Evolutionary conservation across 163 green algal genomes (phyloP).

Genomic region (Picocystis sp.): DNA sequence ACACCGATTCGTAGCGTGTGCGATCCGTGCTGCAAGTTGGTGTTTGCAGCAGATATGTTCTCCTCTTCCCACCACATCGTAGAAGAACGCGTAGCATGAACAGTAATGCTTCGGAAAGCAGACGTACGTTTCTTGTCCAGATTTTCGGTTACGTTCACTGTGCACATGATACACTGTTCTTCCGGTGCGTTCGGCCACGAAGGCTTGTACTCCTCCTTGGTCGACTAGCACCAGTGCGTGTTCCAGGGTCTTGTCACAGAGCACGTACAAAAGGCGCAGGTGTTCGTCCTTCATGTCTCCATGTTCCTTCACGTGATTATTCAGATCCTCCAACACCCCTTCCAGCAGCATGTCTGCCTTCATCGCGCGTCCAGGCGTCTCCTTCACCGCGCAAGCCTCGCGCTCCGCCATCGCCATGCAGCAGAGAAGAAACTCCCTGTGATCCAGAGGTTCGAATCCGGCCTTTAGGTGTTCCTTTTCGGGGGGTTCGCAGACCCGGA

Average conservation of each 20-base stretch:
- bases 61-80: constrained; percentile 41
- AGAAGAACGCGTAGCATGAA: constrained; percentile 66
- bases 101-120: constrained; percentile 61
- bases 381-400: no score
- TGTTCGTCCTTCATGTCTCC: background rate
- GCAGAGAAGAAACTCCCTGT: no score
- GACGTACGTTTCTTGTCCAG: constrained; percentile 30
- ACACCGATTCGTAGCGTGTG: constrained; percentile 17
- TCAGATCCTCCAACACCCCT: no score
- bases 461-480: no score
- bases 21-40: constrained; percentile 54
- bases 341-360: no score
- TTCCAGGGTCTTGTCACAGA: constrained; percentile 49
- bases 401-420: no score
- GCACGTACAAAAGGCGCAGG: constrained; percentile 23
- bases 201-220: constrained; percentile 36
- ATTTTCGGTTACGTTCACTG: constrained; percentile 15
- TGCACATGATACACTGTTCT: constrained; percentile 47
- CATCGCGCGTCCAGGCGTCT: no score
- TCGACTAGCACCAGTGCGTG: constrained; percentile 61
- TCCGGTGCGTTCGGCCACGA: constrained; percentile 29
- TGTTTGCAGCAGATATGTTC: constrained; percentile 72
- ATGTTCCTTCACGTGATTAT: no score
- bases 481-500: no score
- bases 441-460: no score